Percentiles rank a stretch among this genome's conserved stretches.
Evolutionary conservation across 73 alveolate species (phyloP).

Genomic region (Blepharisma japonicum): DNA sequence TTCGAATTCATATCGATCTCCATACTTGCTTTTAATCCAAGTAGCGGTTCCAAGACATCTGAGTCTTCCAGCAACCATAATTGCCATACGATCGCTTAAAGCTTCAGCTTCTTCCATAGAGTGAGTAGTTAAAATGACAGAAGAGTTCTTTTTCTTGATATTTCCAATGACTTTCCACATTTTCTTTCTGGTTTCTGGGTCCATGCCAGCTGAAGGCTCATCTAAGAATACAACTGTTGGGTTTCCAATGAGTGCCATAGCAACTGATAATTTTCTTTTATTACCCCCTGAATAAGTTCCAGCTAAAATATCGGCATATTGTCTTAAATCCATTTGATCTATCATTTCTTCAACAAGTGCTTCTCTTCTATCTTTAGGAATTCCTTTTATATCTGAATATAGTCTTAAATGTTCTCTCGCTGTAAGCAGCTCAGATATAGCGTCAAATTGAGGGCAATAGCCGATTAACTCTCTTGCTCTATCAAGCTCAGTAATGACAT

Average conservation of each 20-base stretch:
- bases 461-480: conserved; percentile 91
- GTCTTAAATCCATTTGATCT: conserved; percentile 81
- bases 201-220: conserved; percentile 99
- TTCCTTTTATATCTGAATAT: conserved; percentile 94
- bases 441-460: conserved; percentile 98
- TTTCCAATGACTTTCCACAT: conserved; percentile 97
- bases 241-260: conserved; percentile 98
- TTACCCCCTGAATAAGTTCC: conserved; percentile 96
- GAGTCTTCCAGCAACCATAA: conserved; percentile 66
- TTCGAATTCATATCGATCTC: conserved; percentile 82
- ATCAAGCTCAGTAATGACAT: conserved; percentile 69
- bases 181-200: conserved; percentile 95
- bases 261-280: conserved; percentile 96
- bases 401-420: conserved; percentile 93
- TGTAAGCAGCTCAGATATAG: conserved; percentile 87
- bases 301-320: conserved; percentile 74
- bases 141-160: conserved; percentile 83
- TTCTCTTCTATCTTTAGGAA: conserved; percentile 61
- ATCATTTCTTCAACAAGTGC: conserved; percentile 70
- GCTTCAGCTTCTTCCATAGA: conserved; percentile 98
- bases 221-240: conserved; percentile 98
- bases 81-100: conserved; percentile 77
- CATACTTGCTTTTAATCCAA: conserved; percentile 79
- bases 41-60: conserved; percentile 75
- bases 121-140: conserved; percentile 91